Evolutionary conservation across 768 basidiomycete species (phyloP).

Genomic region (Thelephora ganbajun): DNA sequence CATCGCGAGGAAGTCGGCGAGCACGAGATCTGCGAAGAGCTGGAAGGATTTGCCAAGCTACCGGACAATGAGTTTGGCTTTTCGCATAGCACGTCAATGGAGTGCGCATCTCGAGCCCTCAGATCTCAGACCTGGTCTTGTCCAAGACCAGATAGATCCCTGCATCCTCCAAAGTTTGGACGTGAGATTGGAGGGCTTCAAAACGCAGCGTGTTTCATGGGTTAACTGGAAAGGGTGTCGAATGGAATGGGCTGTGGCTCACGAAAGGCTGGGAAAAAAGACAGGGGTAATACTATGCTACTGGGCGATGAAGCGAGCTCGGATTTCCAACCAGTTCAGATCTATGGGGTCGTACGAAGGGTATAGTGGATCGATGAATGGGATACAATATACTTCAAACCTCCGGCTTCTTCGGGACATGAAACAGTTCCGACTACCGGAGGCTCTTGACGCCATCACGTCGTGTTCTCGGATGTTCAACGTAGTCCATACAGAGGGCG

Average conservation of each 20-base stretch:
- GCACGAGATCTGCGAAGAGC: slow-evolving; percentile 87
- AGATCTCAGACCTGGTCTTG: slow-evolving; percentile 91
- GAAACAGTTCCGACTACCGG: too few relatives aligned
- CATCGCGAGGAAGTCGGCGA: slow-evolving; percentile 87
- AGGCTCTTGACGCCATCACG: too few relatives aligned
- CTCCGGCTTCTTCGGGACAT: too few relatives aligned
- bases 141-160: slow-evolving; percentile 83
- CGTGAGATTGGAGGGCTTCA: slow-evolving; percentile 53
- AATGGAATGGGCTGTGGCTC: neutral
- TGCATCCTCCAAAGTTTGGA: slow-evolving; percentile 35
- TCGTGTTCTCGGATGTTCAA: too few relatives aligned
- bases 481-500: too few relatives aligned
- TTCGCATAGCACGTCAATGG: neutral
- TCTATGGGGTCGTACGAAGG: slow-evolving; percentile 34
- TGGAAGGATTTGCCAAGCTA: slow-evolving; percentile 17
- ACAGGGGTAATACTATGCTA: slow-evolving; percentile 43
- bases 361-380: neutral
- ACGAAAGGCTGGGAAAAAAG: slow-evolving; percentile 79
- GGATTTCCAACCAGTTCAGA: slow-evolving; percentile 69
- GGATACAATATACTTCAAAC: slow-evolving; percentile 73
- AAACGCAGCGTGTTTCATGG: too few relatives aligned
- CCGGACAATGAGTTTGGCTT: neutral
- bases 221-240: too few relatives aligned
- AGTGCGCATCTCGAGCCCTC: too few relatives aligned
- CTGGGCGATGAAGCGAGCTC: slow-evolving; percentile 67